Evolutionary conservation across 371 early-diverging fungal species (phyloP), one percentile per base, ranked within the genome.

Genomic region (Mucor lusitanicus): DNA sequence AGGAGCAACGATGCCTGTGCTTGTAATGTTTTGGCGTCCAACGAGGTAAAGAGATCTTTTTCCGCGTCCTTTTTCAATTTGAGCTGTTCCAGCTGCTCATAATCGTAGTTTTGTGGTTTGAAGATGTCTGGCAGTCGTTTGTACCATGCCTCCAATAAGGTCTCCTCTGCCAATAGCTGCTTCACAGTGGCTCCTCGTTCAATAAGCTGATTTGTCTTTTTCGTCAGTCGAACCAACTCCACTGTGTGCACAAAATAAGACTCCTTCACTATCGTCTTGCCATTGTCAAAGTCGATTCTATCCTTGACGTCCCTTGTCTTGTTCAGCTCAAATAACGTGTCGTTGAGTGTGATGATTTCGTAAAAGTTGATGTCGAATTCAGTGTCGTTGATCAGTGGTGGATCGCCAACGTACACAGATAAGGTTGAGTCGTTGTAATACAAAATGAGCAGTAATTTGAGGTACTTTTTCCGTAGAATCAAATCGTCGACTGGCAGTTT

Each of bases 251-350:
- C 76, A 50, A 76, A 79, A 57, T 71, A 83, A 0, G 76, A 74
- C 42, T 83, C 81, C 42, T 83, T 83, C 56, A 69, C 76, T 8
- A 75, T 61, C 21, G 73, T 75, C 44, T 79, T 79, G 44, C 73
- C 72, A 32, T 81, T 74, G 28, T 69, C 72, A 25, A 70, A 71
- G 23, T 64, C 39, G 0, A 59, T 33, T 23, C 30, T 44, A 5
- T 66, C 57, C 3, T 58, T 46, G 8, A 28, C 28, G 0, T 63
- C 25, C 4, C 44, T 37, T 3, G 23, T 46, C 21, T 61, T 35
- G 42, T 57, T 32, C 1, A 64, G 19, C 15, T 67, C 74, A 3
- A 19, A n/a, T 6, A 66, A 32, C 40, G 50, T 27, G 17, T 70
- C n/a, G 50, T 74, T 77, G 2, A 75, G 42, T 0, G 60, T 54